A percentile compares a stretch with the other conserved stretches of the same genome.
Evolutionary conservation across 345 rosid species (phyloP).

Genomic region (Hibiscus mutabilis): DNA sequence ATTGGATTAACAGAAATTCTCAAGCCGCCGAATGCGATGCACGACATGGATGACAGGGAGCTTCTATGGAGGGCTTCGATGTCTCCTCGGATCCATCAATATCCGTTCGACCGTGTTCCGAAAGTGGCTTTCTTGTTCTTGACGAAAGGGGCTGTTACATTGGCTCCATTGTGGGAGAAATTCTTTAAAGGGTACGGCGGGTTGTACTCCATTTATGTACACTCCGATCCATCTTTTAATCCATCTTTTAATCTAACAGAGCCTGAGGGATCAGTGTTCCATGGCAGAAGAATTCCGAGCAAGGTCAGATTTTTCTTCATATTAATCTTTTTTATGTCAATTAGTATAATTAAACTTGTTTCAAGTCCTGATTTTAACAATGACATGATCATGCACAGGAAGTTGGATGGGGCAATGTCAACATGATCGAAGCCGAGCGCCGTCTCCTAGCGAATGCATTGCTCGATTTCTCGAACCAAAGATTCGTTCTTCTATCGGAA

Average conservation of each 20-base stretch:
- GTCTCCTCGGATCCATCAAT: conserved; percentile 26
- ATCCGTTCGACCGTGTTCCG: conserved; percentile 47
- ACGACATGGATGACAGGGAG: conserved; percentile 69
- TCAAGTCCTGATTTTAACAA: background rate
- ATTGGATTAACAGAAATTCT: conserved; percentile 34
- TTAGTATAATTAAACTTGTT: too few species aligned
- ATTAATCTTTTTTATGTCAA: too few species aligned
- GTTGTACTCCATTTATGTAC: conserved; percentile 58
- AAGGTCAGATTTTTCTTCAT: conserved; percentile 38
- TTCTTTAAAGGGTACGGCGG: conserved; percentile 67
- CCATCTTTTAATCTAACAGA: too few species aligned
- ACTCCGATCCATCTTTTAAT: conserved; percentile 50
- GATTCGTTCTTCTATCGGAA: conserved; percentile 75
- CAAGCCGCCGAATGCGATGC: conserved; percentile 32
- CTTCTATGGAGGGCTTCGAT: conserved; percentile 71
- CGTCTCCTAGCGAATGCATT: conserved; percentile 77
- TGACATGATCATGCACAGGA: conserved; percentile 29
- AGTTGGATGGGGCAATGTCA: conserved; percentile 67
- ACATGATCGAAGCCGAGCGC: conserved; percentile 82
- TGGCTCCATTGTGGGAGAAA: conserved; percentile 80
- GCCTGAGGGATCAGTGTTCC: conserved; percentile 44
- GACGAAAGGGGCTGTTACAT: conserved; percentile 54
- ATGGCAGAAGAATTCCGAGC: conserved; percentile 68
- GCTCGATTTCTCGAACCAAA: conserved; percentile 55
- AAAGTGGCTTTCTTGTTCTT: conserved; percentile 85